These are phyloP conservation scores for Talaromyces sp. DNA, from an alignment of 2,329 filamentous ascomycete species.

Conservation along the genomic window DNA sequence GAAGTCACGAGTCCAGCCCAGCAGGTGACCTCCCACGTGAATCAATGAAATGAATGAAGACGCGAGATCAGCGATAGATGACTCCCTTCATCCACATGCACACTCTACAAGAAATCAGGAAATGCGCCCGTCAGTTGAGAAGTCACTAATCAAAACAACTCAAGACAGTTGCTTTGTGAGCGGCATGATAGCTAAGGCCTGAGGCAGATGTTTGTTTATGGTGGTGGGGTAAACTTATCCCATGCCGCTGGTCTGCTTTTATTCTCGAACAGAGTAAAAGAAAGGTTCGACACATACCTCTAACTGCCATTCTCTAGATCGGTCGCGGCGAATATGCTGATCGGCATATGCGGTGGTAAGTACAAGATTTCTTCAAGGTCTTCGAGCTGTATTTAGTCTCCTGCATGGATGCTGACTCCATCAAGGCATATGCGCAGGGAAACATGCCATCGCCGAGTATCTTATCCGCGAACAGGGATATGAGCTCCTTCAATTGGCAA, in stretches of 20 bases:
- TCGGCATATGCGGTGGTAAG: conserved; percentile 49
- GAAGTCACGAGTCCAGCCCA: conserved; percentile 4
- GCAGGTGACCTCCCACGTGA: background rate
- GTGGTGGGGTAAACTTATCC: conserved; percentile 7
- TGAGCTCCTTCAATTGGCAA: conserved; percentile 60
- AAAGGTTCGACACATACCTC: background rate
- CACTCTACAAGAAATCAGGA: background rate
- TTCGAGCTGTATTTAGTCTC: background rate
- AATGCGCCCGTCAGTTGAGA: background rate
- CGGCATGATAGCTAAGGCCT: background rate
- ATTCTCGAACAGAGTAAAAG: background rate
- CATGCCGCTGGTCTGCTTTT: background rate
- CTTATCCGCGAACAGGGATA: conserved; percentile 81
- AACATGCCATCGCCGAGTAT: conserved; percentile 82
- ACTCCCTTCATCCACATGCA: background rate
- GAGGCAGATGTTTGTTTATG: conserved; percentile 7
- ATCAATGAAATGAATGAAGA: too few species aligned
- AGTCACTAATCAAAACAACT: background rate
- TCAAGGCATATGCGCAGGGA: conserved; percentile 85
- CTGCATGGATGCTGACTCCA: conserved; percentile 17
- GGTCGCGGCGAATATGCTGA: conserved; percentile 44
- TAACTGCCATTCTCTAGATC: background rate
- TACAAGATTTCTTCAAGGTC: background rate
- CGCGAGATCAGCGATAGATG: background rate
- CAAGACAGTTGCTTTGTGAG: background rate